Conservation (phyloP, 257 asterid species). For the Anisodus acutangulus region DNA sequence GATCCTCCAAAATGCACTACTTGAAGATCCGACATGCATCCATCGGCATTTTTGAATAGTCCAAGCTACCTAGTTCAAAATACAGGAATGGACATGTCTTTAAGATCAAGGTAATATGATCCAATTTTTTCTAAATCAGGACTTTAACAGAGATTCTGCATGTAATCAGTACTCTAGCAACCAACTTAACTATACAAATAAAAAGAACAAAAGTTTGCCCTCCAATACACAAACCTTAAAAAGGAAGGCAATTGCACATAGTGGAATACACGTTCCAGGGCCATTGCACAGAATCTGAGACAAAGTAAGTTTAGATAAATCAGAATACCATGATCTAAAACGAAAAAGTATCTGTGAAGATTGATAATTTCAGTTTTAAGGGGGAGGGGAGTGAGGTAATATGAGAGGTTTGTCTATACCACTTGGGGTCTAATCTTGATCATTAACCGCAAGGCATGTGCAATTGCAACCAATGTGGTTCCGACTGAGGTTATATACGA, state of each 20-base stretch:
- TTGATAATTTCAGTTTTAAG: background rate
- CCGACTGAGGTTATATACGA: conserved; percentile 84
- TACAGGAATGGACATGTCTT: background rate
- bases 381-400: background rate
- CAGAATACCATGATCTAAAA: background rate
- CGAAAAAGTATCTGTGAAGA: background rate
- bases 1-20: too few relatives aligned
- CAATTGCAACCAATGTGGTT: conserved; percentile 78
- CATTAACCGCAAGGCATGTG: conserved; percentile 90
- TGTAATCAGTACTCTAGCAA: background rate
- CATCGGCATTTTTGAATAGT: too few relatives aligned
- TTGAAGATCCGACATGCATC: too few relatives aligned
- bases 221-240: conserved; percentile 63
- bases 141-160: background rate
- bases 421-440: conserved; percentile 88
- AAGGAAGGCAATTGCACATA: conserved; percentile 69
- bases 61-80: background rate
- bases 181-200: background rate
- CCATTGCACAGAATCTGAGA: conserved; percentile 88
- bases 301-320: background rate
- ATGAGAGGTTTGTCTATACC: conserved; percentile 51
- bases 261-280: conserved; percentile 93
- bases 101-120: background rate
- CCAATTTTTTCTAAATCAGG: background rate
- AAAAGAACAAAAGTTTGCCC: background rate